These are phyloP conservation scores for Backusella circina DNA, from an alignment of 192 early-diverging fungal species.

Conservation along the genomic window DNA sequence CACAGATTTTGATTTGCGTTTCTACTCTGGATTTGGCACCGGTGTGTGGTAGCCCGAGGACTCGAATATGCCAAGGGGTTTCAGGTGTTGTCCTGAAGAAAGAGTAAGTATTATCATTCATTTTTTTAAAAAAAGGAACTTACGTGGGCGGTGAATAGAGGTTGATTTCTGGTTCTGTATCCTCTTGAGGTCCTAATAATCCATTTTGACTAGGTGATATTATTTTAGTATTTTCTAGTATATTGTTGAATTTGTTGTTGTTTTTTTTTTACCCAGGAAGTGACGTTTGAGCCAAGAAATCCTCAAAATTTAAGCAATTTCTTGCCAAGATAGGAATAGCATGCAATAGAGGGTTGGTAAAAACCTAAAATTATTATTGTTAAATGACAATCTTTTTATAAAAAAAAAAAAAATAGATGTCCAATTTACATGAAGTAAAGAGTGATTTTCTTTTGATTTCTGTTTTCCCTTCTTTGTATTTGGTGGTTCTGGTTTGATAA, in stretches of 20 bases:
- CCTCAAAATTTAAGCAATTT: conserved; percentile 29
- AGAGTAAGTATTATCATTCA: neutral
- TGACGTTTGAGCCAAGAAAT: conserved; percentile 27
- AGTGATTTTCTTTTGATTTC: conserved; percentile 13
- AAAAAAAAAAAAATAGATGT: neutral
- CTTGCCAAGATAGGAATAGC: conserved; percentile 30
- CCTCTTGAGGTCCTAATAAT: conserved; percentile 10
- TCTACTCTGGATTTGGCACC: conserved; percentile 74
- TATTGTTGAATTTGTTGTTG: neutral
- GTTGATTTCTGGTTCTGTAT: neutral
- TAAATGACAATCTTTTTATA: neutral
- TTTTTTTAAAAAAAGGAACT: neutral
- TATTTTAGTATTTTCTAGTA: neutral
- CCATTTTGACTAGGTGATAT: neutral
- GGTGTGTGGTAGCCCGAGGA: conserved; percentile 30
- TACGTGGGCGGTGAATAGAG: conserved; percentile 7
- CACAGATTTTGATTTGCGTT: conserved; percentile 79
- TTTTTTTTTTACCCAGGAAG: conserved; percentile 27
- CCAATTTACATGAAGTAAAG: conserved; percentile 12
- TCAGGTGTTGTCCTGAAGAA: conserved; percentile 14
- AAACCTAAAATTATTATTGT: conserved; percentile 12
- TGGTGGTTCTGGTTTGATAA: neutral
- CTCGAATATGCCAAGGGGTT: conserved; percentile 25
- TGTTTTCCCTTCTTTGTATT: conserved; percentile 12
- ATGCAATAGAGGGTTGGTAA: conserved; percentile 27